Percentiles rank a stretch among this genome's conserved stretches.
These are phyloP conservation scores for Posidonia oceanica DNA, from an alignment of 116 monocot species.

Conservation along the genomic window DNA sequence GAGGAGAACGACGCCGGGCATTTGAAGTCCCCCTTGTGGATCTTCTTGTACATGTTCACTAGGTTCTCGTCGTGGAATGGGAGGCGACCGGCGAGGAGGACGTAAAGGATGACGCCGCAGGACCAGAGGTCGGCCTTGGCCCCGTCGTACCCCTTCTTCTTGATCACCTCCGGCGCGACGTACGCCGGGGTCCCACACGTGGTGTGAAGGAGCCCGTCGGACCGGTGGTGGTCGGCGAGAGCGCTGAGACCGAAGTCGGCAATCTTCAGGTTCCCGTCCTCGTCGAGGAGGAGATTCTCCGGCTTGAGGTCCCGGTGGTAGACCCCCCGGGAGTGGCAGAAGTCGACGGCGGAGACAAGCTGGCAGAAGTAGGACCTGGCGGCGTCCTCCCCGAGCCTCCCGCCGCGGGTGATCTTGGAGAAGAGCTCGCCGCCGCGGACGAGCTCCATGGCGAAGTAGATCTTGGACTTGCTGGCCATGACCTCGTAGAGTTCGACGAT, in stretches of 20 bases:
- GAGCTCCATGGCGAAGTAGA: slow-evolving; percentile 32
- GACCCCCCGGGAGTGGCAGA: slow-evolving; percentile 33
- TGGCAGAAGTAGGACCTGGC: slow-evolving; percentile 23
- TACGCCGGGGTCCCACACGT: slow-evolving; percentile 53
- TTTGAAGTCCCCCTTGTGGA: slow-evolving; percentile 44
- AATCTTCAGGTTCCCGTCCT: slow-evolving; percentile 20
- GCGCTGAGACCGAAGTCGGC: slow-evolving; percentile 50
- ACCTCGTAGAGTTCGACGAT: slow-evolving; percentile 32
- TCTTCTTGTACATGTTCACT: slow-evolving; percentile 47
- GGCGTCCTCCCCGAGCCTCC: slow-evolving; percentile 14
- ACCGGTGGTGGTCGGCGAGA: slow-evolving; percentile 14
- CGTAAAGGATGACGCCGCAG: slow-evolving; percentile 53
- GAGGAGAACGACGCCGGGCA: slow-evolving; percentile 67
- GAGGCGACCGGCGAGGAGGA: slow-evolving; percentile 44
- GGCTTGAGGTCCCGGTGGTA: slow-evolving; percentile 35
- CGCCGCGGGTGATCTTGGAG: slow-evolving; percentile 10
- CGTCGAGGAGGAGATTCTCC: slow-evolving; percentile 27
- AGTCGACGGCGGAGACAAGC: slow-evolving; percentile 23
- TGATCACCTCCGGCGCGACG: slow-evolving; percentile 48
- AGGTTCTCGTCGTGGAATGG: slow-evolving; percentile 51
- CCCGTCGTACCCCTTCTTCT: slow-evolving; percentile 45
- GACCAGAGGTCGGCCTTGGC: slow-evolving; percentile 61
- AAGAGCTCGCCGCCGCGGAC: slow-evolving; percentile 34
- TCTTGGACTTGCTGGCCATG: slow-evolving; percentile 33
- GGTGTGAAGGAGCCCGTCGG: slow-evolving; percentile 50